phyloP scores from a whole-genome alignment of 139 green algal genomes.

The Mesostigma viride region DNA sequence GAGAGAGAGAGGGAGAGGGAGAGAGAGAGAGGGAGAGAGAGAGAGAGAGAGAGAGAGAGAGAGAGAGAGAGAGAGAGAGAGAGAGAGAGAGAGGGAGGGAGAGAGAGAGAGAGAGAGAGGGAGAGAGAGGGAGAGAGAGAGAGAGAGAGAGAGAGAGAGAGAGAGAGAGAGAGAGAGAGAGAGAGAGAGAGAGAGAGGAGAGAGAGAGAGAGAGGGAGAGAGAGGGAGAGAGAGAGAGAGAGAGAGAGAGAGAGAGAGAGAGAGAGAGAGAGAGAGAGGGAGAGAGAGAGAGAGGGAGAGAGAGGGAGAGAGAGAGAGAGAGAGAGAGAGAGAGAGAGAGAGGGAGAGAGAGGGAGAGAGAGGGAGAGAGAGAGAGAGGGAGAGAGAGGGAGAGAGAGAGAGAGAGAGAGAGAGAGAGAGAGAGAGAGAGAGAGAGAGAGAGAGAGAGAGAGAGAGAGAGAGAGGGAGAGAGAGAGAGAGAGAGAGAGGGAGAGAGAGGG shows the following conservation, averaged over 20 bases:
- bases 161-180: constrained; percentile 5
- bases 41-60: constrained; percentile 5
- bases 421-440: constrained; percentile 5
- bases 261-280: neutral
- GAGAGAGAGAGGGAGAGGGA: neutral
- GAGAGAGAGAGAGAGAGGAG: neutral
- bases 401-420: constrained; percentile 5
- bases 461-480: too few relatives aligned
- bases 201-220: constrained; percentile 6
- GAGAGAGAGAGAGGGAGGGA: neutral
- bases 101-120: constrained; percentile 2
- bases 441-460: too few relatives aligned
- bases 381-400: constrained; percentile 2
- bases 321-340: constrained; percentile 5
- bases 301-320: constrained; percentile 2
- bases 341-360: neutral
- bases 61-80: constrained; percentile 5
- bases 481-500: too few relatives aligned
- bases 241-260: constrained; percentile 1
- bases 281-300: constrained; percentile 8
- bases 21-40: constrained; percentile 2
- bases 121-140: constrained; percentile 2
- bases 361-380: constrained; percentile 2
- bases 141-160: constrained; percentile 5
- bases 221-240: neutral